Percentiles rank a stretch among this genome's conserved stretches.
Evolutionary conservation across 2,329 filamentous ascomycete genomes (phyloP).

Genomic region (Cladosporium sphaerospermum): DNA sequence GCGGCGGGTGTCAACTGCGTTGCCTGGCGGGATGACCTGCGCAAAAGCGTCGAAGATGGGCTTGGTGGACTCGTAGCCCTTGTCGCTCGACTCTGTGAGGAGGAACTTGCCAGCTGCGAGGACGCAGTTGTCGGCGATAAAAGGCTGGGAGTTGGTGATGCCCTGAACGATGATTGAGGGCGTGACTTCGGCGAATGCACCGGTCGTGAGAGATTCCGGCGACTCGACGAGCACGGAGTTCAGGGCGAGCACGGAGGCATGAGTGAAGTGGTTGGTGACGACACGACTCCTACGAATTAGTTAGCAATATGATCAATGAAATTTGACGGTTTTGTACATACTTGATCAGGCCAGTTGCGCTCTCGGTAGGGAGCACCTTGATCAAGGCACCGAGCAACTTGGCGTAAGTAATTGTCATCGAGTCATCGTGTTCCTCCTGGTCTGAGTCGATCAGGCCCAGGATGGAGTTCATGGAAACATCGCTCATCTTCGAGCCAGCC

Average conservation of each 20-base stretch:
- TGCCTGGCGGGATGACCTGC: slow-evolving; percentile 67
- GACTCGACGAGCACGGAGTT: slow-evolving; percentile 86
- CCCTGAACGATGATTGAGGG: slow-evolving; percentile 73
- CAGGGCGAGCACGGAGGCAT: slow-evolving; percentile 74
- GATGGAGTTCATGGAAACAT: slow-evolving; percentile 78
- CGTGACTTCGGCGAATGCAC: slow-evolving; percentile 66
- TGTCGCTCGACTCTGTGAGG: slow-evolving; percentile 57
- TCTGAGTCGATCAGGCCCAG: slow-evolving; percentile 84
- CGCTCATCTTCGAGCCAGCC: slow-evolving; percentile 90
- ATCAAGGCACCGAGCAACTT: slow-evolving; percentile 84
- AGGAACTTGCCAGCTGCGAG: slow-evolving; percentile 88
- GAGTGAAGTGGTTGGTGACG: slow-evolving; percentile 68
- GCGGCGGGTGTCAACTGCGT: slow-evolving; percentile 74
- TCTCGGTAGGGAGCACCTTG: slow-evolving; percentile 72
- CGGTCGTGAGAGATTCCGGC: slow-evolving; percentile 60
- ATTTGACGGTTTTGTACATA: slow-evolving; percentile 23
- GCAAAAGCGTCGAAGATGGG: slow-evolving; percentile 74
- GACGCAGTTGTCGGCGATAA: slow-evolving; percentile 77
- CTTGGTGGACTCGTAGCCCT: slow-evolving; percentile 70
- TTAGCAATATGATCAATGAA: not conserved
- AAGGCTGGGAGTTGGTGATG: slow-evolving; percentile 59
- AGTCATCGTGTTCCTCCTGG: slow-evolving; percentile 60
- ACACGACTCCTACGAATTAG: slow-evolving; percentile 54
- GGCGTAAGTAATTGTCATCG: slow-evolving; percentile 83
- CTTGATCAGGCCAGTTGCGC: slow-evolving; percentile 56